Evolutionary conservation across 2,329 filamentous ascomycete species (phyloP).

Genomic region (Aureobasidium sp.): DNA sequence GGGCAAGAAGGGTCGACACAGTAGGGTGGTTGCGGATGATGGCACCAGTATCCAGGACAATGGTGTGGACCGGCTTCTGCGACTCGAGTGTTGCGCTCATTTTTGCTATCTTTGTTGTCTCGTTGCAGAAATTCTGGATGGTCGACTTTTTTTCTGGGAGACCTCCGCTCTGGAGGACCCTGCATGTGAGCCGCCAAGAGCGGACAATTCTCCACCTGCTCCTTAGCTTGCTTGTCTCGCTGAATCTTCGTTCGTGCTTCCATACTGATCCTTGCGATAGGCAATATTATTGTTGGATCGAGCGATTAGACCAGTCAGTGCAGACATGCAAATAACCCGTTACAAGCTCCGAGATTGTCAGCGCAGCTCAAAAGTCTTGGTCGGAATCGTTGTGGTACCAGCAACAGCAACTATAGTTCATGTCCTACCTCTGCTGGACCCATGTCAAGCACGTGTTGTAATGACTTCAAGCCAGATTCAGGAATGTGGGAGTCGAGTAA

Average conservation of each 20-base stretch:
- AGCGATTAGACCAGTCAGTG: background rate
- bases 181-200: background rate
- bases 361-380: background rate
- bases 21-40: conserved; percentile 89
- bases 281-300: background rate
- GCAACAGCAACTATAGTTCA: background rate
- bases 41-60: conserved; percentile 85
- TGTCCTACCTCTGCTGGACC: background rate
- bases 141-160: background rate
- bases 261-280: background rate
- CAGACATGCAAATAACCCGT: background rate
- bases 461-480: background rate
- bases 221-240: background rate
- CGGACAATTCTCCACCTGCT: background rate
- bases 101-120: background rate
- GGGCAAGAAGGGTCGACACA: conserved; percentile 70
- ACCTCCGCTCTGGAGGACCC: background rate
- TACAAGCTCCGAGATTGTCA: background rate
- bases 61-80: conserved; percentile 67
- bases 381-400: background rate
- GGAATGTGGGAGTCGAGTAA: background rate
- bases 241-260: background rate
- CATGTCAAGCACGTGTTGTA: background rate
- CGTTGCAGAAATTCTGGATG: background rate
- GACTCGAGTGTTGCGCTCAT: conserved; percentile 23